Percentiles rank a stretch among this genome's conserved stretches.
These are phyloP conservation scores for Porcisia deanei DNA, from an alignment of 208 protist species.

Conservation along the genomic window DNA sequence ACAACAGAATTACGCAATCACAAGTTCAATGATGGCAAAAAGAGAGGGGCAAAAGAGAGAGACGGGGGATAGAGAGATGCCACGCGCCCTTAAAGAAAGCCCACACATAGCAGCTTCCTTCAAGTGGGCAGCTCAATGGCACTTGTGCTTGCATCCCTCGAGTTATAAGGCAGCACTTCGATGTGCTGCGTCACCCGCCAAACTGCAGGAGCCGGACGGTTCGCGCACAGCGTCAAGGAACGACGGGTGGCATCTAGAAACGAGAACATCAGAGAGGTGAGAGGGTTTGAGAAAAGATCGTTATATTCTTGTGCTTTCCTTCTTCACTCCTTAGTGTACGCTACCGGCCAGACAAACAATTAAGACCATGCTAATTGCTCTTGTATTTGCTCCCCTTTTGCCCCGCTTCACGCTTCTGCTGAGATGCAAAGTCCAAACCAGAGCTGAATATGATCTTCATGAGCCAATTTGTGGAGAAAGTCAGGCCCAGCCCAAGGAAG, in stretches of 20 bases:
- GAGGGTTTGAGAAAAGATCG: neutral
- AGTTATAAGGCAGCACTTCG: neutral
- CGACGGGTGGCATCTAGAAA: neutral
- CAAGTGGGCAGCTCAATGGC: neutral
- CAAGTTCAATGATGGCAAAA: neutral
- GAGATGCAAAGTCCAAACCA: slow-evolving; percentile 56
- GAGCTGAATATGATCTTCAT: slow-evolving; percentile 80
- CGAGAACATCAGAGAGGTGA: neutral
- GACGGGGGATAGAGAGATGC: neutral
- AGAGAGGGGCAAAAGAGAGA: neutral
- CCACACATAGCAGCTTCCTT: neutral
- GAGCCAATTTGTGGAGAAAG: slow-evolving; percentile 86
- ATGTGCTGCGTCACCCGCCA: neutral
- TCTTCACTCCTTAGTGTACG: neutral
- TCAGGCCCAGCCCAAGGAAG: slow-evolving; percentile 75
- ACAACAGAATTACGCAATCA: neutral
- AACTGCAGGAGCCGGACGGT: neutral
- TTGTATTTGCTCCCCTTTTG: slow-evolving; percentile 25
- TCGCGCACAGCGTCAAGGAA: neutral
- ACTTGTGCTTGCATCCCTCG: neutral
- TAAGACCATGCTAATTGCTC: slow-evolving; percentile 25
- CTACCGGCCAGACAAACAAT: neutral
- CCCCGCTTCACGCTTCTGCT: slow-evolving; percentile 29
- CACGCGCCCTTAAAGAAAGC: neutral
- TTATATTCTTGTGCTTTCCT: neutral